Conservation (phyloP, 2,329 filamentous ascomycete genomes). For the Bimuria novae-zelandiae region DNA sequence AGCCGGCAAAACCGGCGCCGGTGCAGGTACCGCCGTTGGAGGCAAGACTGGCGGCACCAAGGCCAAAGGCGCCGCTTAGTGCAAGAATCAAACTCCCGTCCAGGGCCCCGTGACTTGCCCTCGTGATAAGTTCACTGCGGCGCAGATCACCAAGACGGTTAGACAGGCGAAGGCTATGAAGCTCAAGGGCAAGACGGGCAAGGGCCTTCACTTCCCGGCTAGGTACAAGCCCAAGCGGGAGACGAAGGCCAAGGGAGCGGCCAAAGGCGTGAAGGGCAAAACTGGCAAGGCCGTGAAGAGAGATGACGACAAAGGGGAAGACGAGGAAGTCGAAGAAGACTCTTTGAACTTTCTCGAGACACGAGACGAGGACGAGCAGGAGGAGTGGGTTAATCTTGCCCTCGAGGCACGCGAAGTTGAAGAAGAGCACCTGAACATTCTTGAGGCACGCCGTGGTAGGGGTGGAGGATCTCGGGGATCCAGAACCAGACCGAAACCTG, state of each 20-base stretch:
- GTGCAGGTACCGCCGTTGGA: neutral
- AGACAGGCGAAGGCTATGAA: conserved; percentile 8
- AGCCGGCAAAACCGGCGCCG: neutral
- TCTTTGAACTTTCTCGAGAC: no score
- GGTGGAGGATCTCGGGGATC: conserved; percentile 1
- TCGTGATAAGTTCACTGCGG: conserved; percentile 4
- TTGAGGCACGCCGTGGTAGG: neutral
- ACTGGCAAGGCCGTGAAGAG: neutral
- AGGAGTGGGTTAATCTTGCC: neutral
- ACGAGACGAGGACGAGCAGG: neutral
- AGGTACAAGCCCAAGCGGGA: conserved; percentile 2
- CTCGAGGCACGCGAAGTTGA: neutral
- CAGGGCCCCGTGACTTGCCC: neutral
- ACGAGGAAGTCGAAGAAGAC: neutral
- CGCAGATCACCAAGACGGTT: neutral
- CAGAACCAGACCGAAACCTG: neutral
- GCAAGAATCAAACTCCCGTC: neutral
- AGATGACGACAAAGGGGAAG: neutral
- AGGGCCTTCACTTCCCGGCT: conserved; percentile 6
- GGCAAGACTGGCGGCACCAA: neutral
- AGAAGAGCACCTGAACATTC: neutral
- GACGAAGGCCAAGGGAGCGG: neutral
- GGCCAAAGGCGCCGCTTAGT: neutral
- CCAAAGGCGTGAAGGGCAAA: neutral
- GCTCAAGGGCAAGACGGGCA: conserved; percentile 4